Conservation (phyloP, 108 stramenopile genomes). For the Pseudonitzschia pungens region DNA sequence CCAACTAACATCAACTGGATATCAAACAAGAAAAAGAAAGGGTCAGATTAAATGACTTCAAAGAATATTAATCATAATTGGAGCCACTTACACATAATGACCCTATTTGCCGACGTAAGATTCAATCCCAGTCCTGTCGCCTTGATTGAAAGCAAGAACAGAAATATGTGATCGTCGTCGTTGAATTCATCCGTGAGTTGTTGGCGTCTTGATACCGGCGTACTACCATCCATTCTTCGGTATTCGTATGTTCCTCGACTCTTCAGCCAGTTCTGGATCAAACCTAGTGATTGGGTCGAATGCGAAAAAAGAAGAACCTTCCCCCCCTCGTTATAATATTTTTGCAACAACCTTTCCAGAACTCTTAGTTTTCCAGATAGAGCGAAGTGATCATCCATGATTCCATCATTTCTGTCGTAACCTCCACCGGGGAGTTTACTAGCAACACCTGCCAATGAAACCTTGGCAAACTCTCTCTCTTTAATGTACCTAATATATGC, state of each 20-base stretch:
- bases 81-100: conserved; percentile 14
- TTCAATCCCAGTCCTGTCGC: conserved; percentile 59
- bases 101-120: conserved; percentile 70
- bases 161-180: conserved; percentile 52
- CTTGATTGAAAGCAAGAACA: conserved; percentile 87
- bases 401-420: conserved; percentile 53
- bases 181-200: conserved; percentile 58
- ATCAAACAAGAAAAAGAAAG: background rate
- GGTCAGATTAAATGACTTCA: background rate
- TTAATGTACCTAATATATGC: conserved; percentile 46
- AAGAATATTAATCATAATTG: background rate
- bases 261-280: conserved; percentile 74
- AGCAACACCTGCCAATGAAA: conserved; percentile 67
- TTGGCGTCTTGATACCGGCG: conserved; percentile 65
- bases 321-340: conserved; percentile 42
- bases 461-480: conserved; percentile 72
- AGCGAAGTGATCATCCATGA: conserved; percentile 74
- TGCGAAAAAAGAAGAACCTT: conserved; percentile 89
- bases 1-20: conserved; percentile 78
- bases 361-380: conserved; percentile 83
- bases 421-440: conserved; percentile 54
- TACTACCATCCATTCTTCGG: conserved; percentile 89
- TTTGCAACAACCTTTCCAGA: conserved; percentile 45
- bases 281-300: conserved; percentile 85
- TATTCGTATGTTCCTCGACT: conserved; percentile 51